A percentile compares a stretch with the other conserved stretches of the same genome.
These are phyloP conservation scores for Globisporangium alternatum DNA, from an alignment of 352 stramenopile genomes.

Conservation along the genomic window DNA sequence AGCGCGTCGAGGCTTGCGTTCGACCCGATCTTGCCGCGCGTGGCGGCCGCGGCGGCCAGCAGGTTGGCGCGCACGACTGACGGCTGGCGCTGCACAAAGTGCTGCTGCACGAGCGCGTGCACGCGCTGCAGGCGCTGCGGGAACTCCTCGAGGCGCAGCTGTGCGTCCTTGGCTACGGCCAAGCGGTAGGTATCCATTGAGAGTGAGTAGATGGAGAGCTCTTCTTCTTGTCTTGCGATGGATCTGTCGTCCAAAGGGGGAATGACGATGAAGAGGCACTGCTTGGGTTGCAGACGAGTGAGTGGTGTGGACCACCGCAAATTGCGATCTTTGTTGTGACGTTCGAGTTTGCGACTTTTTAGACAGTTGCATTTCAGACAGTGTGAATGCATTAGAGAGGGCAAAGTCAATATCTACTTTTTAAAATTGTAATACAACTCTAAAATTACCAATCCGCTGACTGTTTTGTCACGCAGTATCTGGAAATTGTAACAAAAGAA, in stretches of 20 bases:
- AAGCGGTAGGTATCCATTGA: slow-evolving; percentile 57
- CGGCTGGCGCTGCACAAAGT: slow-evolving; percentile 39
- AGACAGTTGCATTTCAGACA: too few species aligned
- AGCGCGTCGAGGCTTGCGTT: slow-evolving; percentile 45
- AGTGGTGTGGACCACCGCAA: too few species aligned
- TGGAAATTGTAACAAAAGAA: too few species aligned
- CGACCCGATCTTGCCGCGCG: slow-evolving; percentile 29
- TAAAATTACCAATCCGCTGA: too few species aligned
- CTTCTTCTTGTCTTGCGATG: neutral
- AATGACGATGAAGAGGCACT: neutral
- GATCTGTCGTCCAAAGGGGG: neutral
- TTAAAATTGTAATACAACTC: too few species aligned
- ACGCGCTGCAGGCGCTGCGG: slow-evolving; percentile 39
- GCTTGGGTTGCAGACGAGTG: too few species aligned
- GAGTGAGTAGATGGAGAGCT: neutral
- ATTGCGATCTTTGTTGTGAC: too few species aligned
- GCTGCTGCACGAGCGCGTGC: slow-evolving; percentile 45
- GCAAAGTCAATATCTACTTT: too few species aligned
- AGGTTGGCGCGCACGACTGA: slow-evolving; percentile 39
- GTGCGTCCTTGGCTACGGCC: slow-evolving; percentile 32
- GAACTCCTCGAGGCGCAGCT: slow-evolving; percentile 45
- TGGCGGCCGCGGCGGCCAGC: slow-evolving; percentile 27
- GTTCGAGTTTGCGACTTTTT: too few species aligned
- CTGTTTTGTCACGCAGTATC: too few species aligned
- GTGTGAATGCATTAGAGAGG: too few species aligned